phyloP scores from a whole-genome alignment of 306 rosid genomes.

The Alnus rubra region DNA sequence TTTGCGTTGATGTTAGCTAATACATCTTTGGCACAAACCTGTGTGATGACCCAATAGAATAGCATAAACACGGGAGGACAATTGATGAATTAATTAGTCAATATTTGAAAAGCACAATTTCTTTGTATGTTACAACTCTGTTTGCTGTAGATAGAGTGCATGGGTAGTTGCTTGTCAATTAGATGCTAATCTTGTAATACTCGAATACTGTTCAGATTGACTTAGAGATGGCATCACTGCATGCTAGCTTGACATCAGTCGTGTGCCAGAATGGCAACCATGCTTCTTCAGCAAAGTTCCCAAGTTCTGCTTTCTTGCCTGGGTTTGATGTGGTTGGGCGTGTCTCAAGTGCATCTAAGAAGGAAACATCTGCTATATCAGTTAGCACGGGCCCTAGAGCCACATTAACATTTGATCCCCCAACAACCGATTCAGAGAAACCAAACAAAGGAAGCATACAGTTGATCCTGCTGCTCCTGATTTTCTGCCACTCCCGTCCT shows the following conservation, averaged over 20 bases:
- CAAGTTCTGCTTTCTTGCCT: constrained; percentile 62
- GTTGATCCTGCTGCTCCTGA: constrained; percentile 90
- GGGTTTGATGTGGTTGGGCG: constrained; percentile 69
- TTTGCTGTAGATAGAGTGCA: background rate
- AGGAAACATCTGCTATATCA: constrained; percentile 50
- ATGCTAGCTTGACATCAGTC: constrained; percentile 63
- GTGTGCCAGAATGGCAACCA: constrained; percentile 79
- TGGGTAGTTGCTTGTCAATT: constrained; percentile 17
- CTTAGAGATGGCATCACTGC: constrained; percentile 68
- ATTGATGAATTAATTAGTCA: background rate
- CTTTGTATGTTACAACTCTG: background rate
- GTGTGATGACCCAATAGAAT: background rate
- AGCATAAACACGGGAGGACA: background rate
- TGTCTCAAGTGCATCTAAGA: constrained; percentile 57
- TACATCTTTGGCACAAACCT: background rate
- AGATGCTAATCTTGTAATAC: constrained; percentile 17
- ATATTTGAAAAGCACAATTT: constrained; percentile 3
- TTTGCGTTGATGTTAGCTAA: background rate
- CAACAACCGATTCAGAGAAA: constrained; percentile 49
- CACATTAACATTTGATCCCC: constrained; percentile 80
- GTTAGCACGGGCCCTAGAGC: constrained; percentile 62
- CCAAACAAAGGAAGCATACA: constrained; percentile 68
- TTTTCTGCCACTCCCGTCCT: constrained; percentile 88
- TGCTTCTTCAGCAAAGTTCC: constrained; percentile 54
- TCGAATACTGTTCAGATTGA: constrained; percentile 30